Conservation (phyloP, 306 rosid genomes). For the Acacia confusa region DNA sequence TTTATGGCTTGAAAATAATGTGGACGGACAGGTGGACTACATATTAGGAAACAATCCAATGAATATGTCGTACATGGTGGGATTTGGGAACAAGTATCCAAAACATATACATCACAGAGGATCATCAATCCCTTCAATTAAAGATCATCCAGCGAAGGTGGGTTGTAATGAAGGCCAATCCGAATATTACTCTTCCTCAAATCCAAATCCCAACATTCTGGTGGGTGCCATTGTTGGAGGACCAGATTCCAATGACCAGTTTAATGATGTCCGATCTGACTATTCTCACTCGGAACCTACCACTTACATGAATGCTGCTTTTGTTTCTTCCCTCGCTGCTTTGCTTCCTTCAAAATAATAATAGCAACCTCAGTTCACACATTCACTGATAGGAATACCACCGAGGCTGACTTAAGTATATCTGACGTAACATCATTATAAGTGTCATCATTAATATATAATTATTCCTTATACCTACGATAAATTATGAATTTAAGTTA, state of each 20-base stretch:
- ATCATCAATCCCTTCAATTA: constrained; percentile 74
- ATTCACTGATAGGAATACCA: background rate
- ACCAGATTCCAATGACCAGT: constrained; percentile 64
- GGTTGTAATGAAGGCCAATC: constrained; percentile 66
- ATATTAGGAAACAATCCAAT: constrained; percentile 76
- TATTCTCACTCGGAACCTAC: constrained; percentile 76
- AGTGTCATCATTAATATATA: background rate
- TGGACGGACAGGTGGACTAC: constrained; percentile 64
- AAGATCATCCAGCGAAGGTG: constrained; percentile 48
- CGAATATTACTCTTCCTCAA: constrained; percentile 41
- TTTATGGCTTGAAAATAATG: background rate
- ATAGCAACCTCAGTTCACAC: background rate
- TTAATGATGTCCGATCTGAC: constrained; percentile 65
- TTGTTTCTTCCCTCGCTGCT: constrained; percentile 72
- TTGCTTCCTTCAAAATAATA: constrained; percentile 35
- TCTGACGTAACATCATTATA: background rate
- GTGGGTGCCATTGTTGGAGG: constrained; percentile 90
- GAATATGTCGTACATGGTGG: constrained; percentile 81
- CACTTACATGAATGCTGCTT: constrained; percentile 80
- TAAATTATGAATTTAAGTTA: background rate
- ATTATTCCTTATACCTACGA: background rate
- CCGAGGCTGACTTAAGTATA: background rate
- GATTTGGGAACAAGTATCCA: constrained; percentile 72
- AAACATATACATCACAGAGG: constrained; percentile 77
- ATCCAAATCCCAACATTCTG: constrained; percentile 72